A percentile compares a stretch with the other conserved stretches of the same genome.
Conservation (phyloP, 1,139 yeast genomes). For the Eremothecium gossypii region DNA sequence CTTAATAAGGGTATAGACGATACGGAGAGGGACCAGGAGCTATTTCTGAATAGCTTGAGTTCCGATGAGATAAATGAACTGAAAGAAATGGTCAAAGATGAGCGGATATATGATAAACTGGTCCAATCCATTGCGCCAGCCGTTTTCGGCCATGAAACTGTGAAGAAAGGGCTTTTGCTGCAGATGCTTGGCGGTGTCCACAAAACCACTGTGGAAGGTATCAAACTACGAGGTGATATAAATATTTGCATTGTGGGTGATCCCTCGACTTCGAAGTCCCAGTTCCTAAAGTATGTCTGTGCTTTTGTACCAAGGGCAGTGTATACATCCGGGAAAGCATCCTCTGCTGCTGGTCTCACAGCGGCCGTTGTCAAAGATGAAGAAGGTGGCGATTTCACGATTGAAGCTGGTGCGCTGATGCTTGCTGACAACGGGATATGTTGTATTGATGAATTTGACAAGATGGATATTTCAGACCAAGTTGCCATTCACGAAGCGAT, state of each 20-base stretch:
- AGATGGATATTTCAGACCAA: conserved; percentile 93
- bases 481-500: conserved; percentile 99
- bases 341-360: conserved; percentile 97
- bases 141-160: conserved; percentile 91
- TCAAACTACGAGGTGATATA: conserved; percentile 92
- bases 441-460: conserved; percentile 97
- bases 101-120: conserved; percentile 73
- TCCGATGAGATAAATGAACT: conserved; percentile 78
- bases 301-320: conserved; percentile 90
- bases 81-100: conserved; percentile 85
- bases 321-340: conserved; percentile 96
- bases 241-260: conserved; percentile 97
- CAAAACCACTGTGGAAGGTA: conserved; percentile 88
- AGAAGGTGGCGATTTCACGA: conserved; percentile 94
- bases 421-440: conserved; percentile 97
- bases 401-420: conserved; percentile 99
- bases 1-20: conserved; percentile 29
- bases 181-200: conserved; percentile 96
- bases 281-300: conserved; percentile 87
- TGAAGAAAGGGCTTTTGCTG: conserved; percentile 82
- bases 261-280: conserved; percentile 96
- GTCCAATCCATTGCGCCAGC: conserved; percentile 94
- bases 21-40: conserved; percentile 56
- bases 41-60: conserved; percentile 68
- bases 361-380: conserved; percentile 98